Evolutionary conservation across 768 basidiomycete species (phyloP), one percentile per base, ranked within the genome.

Genomic region (Boletus edulis): DNA sequence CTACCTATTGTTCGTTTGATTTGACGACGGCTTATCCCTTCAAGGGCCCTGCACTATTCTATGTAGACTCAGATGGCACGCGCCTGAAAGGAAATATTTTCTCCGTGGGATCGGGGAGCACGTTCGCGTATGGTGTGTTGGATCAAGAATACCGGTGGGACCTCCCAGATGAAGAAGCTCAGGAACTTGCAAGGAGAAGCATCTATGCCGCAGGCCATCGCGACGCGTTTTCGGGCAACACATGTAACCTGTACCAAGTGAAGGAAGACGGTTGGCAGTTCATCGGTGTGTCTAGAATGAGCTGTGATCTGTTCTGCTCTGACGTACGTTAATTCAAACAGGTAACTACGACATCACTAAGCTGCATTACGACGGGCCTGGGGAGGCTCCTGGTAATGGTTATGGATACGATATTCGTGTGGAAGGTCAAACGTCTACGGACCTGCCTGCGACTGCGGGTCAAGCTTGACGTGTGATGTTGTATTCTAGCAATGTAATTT

Each of bases 171-270:
- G 94, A 86, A 57, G 96, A 97, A 58, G 97, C 97, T 3, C 89
- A 93, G 68, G 97, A 98, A 66, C 84, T 98, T 24, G 97, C 89
- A 17, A 76, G 94, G 68, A 77, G 95, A 62, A 94, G 92, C 60
- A 98, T 99, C 69, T 93, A 95, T 63, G 96, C 96, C 41, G 97
- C 97, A 49, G 92, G 93, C 57, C 97, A 98, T 72, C 87, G 96
- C 58, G 94, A 97, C 71, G 94, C 94, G 7, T 96, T 88, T 77
- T 96, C 94, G 7, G 94, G 94, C 48, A 99, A 99, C 76, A 87
- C 91, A 6, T 87, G 90, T 75, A 99, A 98, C 74, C 78, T 99
- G 38, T 99, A 92, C 70, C 94, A 97, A 57, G 91, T 99, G 66
- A 88, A 93, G 69, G 86, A 96, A 71, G 81, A 90, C 55, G 96